Base-by-base conservation (phyloP, 2,329 filamentous ascomycete species). In the Aspergillus pseudonomiae region DNA sequence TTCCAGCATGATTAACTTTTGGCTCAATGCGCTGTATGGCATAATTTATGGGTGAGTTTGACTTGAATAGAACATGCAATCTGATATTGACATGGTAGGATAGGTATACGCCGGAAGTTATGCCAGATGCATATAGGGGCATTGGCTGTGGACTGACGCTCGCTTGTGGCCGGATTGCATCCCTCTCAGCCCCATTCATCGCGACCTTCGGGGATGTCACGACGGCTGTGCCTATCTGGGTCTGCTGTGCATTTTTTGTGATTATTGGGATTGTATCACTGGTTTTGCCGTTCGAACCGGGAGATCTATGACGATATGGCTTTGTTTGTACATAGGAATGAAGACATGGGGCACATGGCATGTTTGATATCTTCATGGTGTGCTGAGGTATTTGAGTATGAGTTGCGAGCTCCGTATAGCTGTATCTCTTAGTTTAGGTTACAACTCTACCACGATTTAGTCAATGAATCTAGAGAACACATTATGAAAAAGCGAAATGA, bases 101-200 rank as follows among this genome's bases (percentile, higher is more conserved):
- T 41, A 41, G 39, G 16, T 41, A 41, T 41, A 41, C 39, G 39
- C 39, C 39, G 7, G 39, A 41, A 9, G 16, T 41, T 16, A 41
- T 41, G 39, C 39, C 39, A 10, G 39, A 41, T 9, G 16, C 39
- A n/a, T 41, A 41, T n/a, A 7, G 39, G 39, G 39, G 39, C 39
- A 41, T 41, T 41, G 39, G 39, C 39, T 41, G 39, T 41, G 39
- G 39, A 6, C 39, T 41, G 16, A 41, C 39, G 6, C 39, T 41
- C 39, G 39, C 39, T 7, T 41, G 39, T 41, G 39, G 39, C 2
- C 39, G 39, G 39, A n/a, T 41, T 41, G 39, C 39, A n/a, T n/a
- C 39, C 3, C 39, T 41, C n/a, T 41, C 50, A 84, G 87, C 19
- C 11, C 45, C 45, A 9, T 48, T 48, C 6, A 48, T 48, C n/a